A percentile compares a stretch with the other conserved stretches of the same genome.
phyloP scores from a whole-genome alignment of 2,329 filamentous ascomycete species.

The Exophiala phaeomuriformis region DNA sequence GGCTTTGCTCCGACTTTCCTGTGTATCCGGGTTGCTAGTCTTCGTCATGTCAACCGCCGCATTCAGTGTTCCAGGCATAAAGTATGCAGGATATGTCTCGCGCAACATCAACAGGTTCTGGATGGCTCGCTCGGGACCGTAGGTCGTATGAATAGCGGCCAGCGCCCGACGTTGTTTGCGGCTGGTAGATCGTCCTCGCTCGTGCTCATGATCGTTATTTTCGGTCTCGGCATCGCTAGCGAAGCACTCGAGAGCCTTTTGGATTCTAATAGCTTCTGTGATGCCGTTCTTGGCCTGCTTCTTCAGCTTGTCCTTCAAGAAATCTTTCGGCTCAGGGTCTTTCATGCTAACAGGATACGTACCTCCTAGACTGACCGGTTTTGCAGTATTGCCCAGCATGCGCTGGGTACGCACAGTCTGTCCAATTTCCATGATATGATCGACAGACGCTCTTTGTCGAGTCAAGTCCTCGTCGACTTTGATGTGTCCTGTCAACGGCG shows the following conservation, averaged over 20 bases:
- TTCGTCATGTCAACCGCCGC: not conserved
- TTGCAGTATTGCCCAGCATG: not conserved
- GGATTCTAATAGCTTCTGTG: not conserved
- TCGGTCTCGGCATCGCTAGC: not conserved
- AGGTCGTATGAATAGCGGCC: not conserved
- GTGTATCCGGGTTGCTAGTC: not conserved
- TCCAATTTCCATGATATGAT: not conserved
- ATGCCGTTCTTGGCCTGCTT: not conserved
- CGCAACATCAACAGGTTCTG: slow-evolving; percentile 2
- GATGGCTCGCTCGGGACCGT: not conserved
- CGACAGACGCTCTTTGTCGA: not conserved
- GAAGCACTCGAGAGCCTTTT: not conserved
- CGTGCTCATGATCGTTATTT: not conserved
- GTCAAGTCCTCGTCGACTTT: slow-evolving; percentile 5
- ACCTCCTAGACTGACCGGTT: not conserved
- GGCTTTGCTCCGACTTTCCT: not conserved
- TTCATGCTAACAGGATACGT: not conserved
- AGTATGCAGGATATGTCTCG: not conserved
- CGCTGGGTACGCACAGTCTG: not conserved
- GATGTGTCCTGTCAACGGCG: slow-evolving; percentile 1
- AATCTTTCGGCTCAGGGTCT: not conserved
- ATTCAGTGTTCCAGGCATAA: not conserved
- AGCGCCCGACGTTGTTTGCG: not conserved
- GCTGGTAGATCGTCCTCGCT: not conserved
- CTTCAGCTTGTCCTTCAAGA: slow-evolving; percentile 1